Conservation (phyloP, 2,329 filamentous ascomycete genomes). For the Tympanopsis confertula region DNA sequence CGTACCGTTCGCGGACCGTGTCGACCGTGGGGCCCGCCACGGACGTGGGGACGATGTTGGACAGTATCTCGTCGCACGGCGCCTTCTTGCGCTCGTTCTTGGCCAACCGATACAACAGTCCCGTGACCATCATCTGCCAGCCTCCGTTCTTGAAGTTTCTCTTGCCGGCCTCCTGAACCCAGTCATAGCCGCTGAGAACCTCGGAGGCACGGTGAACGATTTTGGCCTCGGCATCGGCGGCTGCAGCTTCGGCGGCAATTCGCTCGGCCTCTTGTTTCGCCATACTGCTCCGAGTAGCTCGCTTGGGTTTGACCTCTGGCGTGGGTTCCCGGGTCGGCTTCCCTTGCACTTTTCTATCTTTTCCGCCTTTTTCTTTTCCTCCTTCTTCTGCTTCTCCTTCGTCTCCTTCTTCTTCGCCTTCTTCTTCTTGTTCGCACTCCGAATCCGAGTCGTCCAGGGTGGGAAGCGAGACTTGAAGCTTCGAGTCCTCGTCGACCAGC, state of each 20-base stretch:
- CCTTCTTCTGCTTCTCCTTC: conserved; percentile 39
- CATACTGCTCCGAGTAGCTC: conserved; percentile 76
- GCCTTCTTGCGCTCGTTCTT: conserved; percentile 58
- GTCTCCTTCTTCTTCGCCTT: conserved; percentile 46
- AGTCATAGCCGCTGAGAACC: conserved; percentile 62
- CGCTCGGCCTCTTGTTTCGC: conserved; percentile 69
- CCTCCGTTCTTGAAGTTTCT: conserved; percentile 79
- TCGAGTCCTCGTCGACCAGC: conserved; percentile 69
- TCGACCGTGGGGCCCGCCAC: conserved; percentile 59
- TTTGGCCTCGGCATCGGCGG: conserved; percentile 36
- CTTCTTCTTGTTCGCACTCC: conserved; percentile 35
- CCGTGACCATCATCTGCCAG: conserved; percentile 84
- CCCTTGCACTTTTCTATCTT: too few relatives aligned
- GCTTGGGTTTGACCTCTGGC: conserved; percentile 48
- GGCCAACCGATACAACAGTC: conserved; percentile 73
- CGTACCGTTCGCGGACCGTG: conserved; percentile 63
- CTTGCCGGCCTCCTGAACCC: conserved; percentile 73
- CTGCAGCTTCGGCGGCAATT: conserved; percentile 46
- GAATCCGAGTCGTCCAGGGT: conserved; percentile 57
- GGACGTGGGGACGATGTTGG: conserved; percentile 69
- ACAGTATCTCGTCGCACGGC: conserved; percentile 71
- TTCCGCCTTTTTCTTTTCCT: too few relatives aligned
- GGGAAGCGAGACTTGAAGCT: conserved; percentile 62
- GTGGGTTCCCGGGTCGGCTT: conserved; percentile 64
- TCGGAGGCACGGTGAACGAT: conserved; percentile 62